phyloP scores from a whole-genome alignment of 257 asterid genomes.

The Catharanthus roseus region DNA sequence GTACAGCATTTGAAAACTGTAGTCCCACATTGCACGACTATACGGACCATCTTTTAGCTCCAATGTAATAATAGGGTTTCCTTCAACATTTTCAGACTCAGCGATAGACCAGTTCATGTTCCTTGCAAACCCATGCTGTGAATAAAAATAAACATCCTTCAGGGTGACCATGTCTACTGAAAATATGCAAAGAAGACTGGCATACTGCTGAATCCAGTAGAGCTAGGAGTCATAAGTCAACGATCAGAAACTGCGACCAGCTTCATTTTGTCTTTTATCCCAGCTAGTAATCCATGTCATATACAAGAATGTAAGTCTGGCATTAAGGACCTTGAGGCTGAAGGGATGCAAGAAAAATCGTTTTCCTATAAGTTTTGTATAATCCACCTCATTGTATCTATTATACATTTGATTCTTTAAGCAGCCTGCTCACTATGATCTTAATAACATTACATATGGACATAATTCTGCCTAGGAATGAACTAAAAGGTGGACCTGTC shows the following conservation, averaged over 20 bases:
- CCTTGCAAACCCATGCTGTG: slow-evolving; percentile 99
- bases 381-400: background rate
- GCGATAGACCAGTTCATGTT: slow-evolving; percentile 70
- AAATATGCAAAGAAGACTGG: slow-evolving; percentile 14
- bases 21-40: slow-evolving; percentile 96
- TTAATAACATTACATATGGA: background rate
- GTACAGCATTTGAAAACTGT: slow-evolving; percentile 78
- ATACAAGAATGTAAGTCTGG: background rate
- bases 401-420: too few species aligned
- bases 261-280: slow-evolving; percentile 1
- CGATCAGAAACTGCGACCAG: background rate
- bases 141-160: slow-evolving; percentile 22
- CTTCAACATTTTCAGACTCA: slow-evolving; percentile 64
- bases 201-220: background rate
- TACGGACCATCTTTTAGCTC: slow-evolving; percentile 89
- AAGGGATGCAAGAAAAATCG: background rate
- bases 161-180: slow-evolving; percentile 18
- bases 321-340: background rate
- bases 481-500: background rate
- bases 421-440: background rate
- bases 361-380: background rate
- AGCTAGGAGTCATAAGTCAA: background rate
- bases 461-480: background rate
- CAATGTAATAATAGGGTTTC: slow-evolving; percentile 64
- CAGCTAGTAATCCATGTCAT: background rate